Conservation (phyloP, 83 land plant species). For the Thuja plicata region DNA sequence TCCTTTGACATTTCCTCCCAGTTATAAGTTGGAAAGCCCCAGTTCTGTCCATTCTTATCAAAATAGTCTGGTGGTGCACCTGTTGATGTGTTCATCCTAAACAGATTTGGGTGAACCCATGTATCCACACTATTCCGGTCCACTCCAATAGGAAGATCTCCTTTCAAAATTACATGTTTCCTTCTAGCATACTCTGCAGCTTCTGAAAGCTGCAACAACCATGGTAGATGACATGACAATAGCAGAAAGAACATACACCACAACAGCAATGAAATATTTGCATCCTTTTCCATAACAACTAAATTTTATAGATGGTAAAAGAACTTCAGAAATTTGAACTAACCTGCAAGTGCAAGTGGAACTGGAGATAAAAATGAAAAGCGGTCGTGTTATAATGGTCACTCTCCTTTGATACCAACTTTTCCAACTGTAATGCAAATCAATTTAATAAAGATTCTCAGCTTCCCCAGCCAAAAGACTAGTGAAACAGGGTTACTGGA, state of each 20-base stretch:
- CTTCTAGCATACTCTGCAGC: conserved; percentile 89
- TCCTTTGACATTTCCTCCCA: conserved; percentile 99
- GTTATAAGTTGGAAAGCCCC: conserved; percentile 99
- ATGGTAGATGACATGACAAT: not conserved
- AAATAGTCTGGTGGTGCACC: conserved; percentile 99
- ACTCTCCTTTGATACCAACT: conserved; percentile 66
- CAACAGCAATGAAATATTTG: not conserved
- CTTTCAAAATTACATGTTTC: conserved; percentile 82
- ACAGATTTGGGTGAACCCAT: conserved; percentile 89
- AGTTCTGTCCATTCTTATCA: conserved; percentile 98
- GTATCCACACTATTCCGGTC: conserved; percentile 96
- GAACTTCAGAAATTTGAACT: conserved; percentile 7
- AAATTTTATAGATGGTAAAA: not conserved
- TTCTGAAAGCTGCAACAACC: conserved; percentile 63
- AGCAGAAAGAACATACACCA: not conserved
- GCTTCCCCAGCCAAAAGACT: not conserved
- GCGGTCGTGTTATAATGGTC: conserved; percentile 70
- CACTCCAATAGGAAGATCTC: conserved; percentile 98
- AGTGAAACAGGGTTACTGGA: not conserved
- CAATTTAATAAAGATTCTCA: not conserved
- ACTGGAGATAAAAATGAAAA: conserved; percentile 89
- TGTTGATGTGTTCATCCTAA: conserved; percentile 96
- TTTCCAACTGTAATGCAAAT: conserved; percentile 70
- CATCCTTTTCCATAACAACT: not conserved
- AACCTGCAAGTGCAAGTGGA: conserved; percentile 84